Conservation (phyloP, 345 rosid species). For the Clarkia xantiana region DNA sequence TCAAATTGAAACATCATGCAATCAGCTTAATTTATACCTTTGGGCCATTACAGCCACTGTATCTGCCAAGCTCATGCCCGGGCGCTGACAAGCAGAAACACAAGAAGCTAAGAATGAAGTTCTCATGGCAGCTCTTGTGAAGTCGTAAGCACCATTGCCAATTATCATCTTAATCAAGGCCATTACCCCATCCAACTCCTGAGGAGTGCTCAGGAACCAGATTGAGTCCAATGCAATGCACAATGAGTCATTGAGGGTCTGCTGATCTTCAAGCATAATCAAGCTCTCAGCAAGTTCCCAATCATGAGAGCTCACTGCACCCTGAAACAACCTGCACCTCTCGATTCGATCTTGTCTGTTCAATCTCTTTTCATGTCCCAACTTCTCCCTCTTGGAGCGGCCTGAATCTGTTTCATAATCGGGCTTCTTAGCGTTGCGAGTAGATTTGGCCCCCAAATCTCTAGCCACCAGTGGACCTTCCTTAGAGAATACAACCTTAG, state of each 20-base stretch:
- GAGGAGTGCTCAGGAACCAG: conserved; percentile 75
- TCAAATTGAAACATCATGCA: background rate
- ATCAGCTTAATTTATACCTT: conserved; percentile 30
- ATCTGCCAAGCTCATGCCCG: conserved; percentile 70
- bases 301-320: conserved; percentile 68
- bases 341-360: conserved; percentile 65
- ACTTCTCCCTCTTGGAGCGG: conserved; percentile 25
- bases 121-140: conserved; percentile 89
- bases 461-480: conserved; percentile 38
- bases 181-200: conserved; percentile 52
- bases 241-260: conserved; percentile 72
- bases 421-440: conserved; percentile 32
- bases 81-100: conserved; percentile 84
- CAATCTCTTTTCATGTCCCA: conserved; percentile 46
- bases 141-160: conserved; percentile 80
- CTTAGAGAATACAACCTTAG: conserved; percentile 44
- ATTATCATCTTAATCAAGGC: conserved; percentile 59
- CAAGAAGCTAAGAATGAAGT: conserved; percentile 96
- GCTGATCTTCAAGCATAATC: conserved; percentile 60
- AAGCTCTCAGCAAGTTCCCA: conserved; percentile 79
- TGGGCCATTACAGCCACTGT: conserved; percentile 88
- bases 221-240: conserved; percentile 80
- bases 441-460: conserved; percentile 24
- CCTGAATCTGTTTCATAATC: conserved; percentile 26
- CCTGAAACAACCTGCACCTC: conserved; percentile 61